Conservation (phyloP, 306 rosid genomes). For the Cucumis melo region DNA sequence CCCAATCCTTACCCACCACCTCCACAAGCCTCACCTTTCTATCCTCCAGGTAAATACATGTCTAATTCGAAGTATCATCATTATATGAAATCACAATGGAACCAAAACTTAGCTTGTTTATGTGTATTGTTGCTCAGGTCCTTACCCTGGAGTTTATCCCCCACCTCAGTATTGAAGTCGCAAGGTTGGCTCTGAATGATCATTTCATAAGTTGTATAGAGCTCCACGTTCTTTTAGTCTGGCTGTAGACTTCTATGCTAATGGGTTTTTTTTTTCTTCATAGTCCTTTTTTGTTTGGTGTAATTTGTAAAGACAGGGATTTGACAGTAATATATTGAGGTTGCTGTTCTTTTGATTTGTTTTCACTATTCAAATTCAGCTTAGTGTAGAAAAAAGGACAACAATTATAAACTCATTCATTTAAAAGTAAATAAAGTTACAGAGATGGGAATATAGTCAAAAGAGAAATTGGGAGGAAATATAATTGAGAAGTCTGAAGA, state of each 20-base stretch:
- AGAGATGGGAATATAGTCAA: not conserved
- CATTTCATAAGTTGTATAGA: not conserved
- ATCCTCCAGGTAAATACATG: constrained; percentile 32
- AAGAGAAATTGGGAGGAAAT: too few relatives aligned
- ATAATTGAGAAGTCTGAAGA: not conserved
- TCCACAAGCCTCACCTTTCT: constrained; percentile 29
- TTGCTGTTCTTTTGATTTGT: not conserved
- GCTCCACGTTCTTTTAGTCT: not conserved
- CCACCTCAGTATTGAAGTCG: constrained; percentile 47
- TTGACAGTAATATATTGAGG: not conserved
- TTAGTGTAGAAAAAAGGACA: not conserved
- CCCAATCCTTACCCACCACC: constrained; percentile 29
- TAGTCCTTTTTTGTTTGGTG: not conserved
- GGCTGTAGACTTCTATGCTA: not conserved
- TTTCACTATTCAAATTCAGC: not conserved
- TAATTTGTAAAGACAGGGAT: not conserved
- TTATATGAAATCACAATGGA: not conserved
- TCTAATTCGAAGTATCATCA: not conserved
- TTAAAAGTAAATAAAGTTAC: not conserved
- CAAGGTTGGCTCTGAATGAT: not conserved
- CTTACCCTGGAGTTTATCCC: constrained; percentile 47
- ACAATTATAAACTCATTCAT: not conserved
- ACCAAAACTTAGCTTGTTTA: constrained; percentile 1
- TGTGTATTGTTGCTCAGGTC: constrained; percentile 13
- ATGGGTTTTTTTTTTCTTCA: not conserved